Evolutionary conservation across 257 asterid genomes (phyloP), one percentile per base, ranked within the genome.

Genomic region (Buddleja alternifolia): DNA sequence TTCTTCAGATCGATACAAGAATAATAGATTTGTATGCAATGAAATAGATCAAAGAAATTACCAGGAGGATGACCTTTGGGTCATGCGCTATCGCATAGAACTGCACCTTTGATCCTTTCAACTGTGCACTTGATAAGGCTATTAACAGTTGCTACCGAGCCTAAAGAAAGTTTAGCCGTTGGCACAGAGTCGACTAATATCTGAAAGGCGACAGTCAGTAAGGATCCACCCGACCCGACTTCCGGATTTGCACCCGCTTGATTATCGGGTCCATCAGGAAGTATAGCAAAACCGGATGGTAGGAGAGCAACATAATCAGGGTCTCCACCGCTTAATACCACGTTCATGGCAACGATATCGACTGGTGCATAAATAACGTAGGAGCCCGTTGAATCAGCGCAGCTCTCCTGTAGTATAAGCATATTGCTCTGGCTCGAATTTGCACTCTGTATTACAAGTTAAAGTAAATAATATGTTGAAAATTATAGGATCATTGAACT

Each of bases 281-380:
- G 85, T 57, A 84, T 82, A 23, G 87, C 88, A 16, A 84, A 84
- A 19, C 90, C 90, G 7, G 90, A 84, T 7, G 90, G 90, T 24
- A 84, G 54, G 10, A 84, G 82, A 39, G 90, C 88, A 0, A 82
- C 88, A 36, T 82, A 82, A 23, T 84, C 82, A 0, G 90, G 88
- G 58, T 84, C 82, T 0, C 88, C 90, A 1, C 90, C 90, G 9
- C 75, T 74, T 45, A 84, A 32, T 58, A 84, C 87, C 2, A 76
- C 83, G 48, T 84, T 78, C 88, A 83, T 83, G 4, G 86, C 82
- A 0, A 66, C 74, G 10, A 75, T 71, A 41, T 83, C 88, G 0
- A 83, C 84, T 0, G 88, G 88, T 0, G 88, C 88, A 8, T 83
- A 83, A 1, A 83, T 71, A 48, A 83, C 88, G n/a, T 78, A 83